These are phyloP conservation scores for Jacaranda copaia DNA, from an alignment of 257 asterid species.

Conservation along the genomic window DNA sequence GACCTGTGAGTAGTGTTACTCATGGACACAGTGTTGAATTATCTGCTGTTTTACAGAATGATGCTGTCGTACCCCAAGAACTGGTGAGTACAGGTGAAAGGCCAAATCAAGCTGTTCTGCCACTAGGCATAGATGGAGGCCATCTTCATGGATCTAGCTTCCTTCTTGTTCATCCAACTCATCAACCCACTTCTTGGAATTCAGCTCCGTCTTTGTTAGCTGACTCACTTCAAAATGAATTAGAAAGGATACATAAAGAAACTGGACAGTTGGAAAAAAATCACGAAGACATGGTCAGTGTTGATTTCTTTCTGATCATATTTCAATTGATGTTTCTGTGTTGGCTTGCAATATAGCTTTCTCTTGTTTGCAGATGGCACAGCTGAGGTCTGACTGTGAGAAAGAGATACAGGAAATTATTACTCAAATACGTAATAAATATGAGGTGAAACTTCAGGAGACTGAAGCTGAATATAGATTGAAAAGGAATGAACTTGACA, in stretches of 20 bases:
- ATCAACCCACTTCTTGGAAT: conserved; percentile 40
- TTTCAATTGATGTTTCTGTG: conserved; percentile 15
- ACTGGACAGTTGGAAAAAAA: conserved; percentile 45
- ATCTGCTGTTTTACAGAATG: conserved; percentile 31
- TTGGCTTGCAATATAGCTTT: conserved; percentile 22
- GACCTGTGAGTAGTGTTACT: conserved; percentile 32
- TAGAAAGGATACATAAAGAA: conserved; percentile 58
- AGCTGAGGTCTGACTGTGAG: conserved; percentile 68
- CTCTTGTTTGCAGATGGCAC: conserved; percentile 54
- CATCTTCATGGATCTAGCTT: conserved; percentile 31
- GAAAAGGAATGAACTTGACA: conserved; percentile 58
- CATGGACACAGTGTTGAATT: conserved; percentile 32
- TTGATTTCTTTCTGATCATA: conserved; percentile 42
- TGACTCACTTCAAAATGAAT: conserved; percentile 62
- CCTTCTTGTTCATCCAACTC: conserved; percentile 38
- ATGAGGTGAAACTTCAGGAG: conserved; percentile 61
- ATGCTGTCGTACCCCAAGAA: conserved; percentile 33
- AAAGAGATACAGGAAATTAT: conserved; percentile 67
- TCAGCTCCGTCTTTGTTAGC: conserved; percentile 36
- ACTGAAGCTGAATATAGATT: conserved; percentile 51
- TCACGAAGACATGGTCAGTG: conserved; percentile 59
- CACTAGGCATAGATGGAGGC: conserved; percentile 34
- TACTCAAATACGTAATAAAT: conserved; percentile 61
- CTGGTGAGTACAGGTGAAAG: conserved; percentile 32
- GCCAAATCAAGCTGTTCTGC: conserved; percentile 46